phyloP scores from a whole-genome alignment of 805 yeast genomes.

The Kodamaea fukazawae region DNA sequence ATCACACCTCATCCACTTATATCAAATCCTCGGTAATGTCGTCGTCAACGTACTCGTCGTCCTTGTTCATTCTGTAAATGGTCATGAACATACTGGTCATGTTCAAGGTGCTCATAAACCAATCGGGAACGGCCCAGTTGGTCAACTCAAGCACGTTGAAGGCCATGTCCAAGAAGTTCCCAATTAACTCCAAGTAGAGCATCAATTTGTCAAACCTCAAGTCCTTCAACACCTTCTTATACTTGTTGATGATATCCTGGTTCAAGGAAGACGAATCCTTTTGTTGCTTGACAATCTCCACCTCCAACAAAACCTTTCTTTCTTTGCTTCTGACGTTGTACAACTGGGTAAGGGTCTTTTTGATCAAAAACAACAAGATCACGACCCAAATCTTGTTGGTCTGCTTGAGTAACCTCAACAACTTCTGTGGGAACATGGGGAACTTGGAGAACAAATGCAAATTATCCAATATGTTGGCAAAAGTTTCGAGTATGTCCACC shows the following conservation, averaged over 20 bases:
- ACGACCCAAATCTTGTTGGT: conserved; percentile 45
- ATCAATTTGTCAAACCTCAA: conserved; percentile 42
- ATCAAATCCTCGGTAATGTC: conserved; percentile 37
- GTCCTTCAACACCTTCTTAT: conserved; percentile 40
- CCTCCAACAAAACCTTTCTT: conserved; percentile 35
- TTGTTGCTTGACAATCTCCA: conserved; percentile 26
- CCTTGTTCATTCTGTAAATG: conserved; percentile 48
- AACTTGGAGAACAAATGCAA: conserved; percentile 40
- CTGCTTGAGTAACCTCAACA: conserved; percentile 33
- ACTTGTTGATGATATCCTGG: conserved; percentile 28
- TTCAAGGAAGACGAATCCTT: conserved; percentile 12
- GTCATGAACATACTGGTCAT: conserved; percentile 45
- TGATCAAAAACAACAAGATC: conserved; percentile 37
- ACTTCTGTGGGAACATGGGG: conserved; percentile 41
- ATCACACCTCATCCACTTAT: no score
- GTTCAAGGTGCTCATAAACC: conserved; percentile 42
- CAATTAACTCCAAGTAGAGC: conserved; percentile 40
- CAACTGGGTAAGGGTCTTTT: conserved; percentile 42
- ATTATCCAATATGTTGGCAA: conserved; percentile 41
- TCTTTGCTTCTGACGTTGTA: conserved; percentile 39
- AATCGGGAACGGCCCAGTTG: conserved; percentile 35
- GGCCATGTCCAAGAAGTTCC: conserved; percentile 39
- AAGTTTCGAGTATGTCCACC: conserved; percentile 30
- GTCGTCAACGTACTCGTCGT: conserved; percentile 44
- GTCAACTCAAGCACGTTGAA: conserved; percentile 41